These are phyloP conservation scores for Aspergillus phoenicis DNA, from an alignment of 2,329 filamentous ascomycete genomes.

Conservation along the genomic window DNA sequence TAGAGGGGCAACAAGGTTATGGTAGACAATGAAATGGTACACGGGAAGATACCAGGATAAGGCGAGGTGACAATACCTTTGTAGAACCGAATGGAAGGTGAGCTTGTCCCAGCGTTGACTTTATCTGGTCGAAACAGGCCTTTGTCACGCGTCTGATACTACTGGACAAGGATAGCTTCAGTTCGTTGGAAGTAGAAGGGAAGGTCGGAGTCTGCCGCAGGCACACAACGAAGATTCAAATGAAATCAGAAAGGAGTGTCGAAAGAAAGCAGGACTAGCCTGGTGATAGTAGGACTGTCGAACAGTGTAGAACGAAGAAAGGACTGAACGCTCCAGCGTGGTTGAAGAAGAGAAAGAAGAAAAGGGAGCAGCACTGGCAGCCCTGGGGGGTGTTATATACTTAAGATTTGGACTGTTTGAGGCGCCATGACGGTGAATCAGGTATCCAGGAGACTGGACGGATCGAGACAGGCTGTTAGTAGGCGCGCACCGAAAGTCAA, in stretches of 20 bases:
- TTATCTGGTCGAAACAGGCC: slow-evolving; percentile 10
- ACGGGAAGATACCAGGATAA: neutral
- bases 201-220: slow-evolving; percentile 39
- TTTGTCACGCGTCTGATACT: slow-evolving; percentile 1
- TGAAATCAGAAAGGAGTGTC: slow-evolving; percentile 20
- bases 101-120: slow-evolving; percentile 14
- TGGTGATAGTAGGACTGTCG: slow-evolving; percentile 26
- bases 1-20: neutral
- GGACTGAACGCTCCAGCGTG: slow-evolving; percentile 29
- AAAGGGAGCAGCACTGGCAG: slow-evolving; percentile 18
- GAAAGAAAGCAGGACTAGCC: slow-evolving; percentile 42
- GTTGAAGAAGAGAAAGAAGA: slow-evolving; percentile 15
- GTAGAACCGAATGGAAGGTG: slow-evolving; percentile 7
- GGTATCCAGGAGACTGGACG: neutral
- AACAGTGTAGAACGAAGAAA: slow-evolving; percentile 27
- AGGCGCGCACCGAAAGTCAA: neutral
- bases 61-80: slow-evolving; percentile 13
- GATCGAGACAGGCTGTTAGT: neutral
- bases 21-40: neutral
- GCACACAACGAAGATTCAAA: slow-evolving; percentile 27
- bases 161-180: neutral
- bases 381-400: slow-evolving; percentile 24
- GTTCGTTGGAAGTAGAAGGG: slow-evolving; percentile 13
- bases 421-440: neutral
- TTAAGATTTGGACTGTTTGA: neutral